Evolutionary conservation across 805 yeast species (phyloP).

Genomic region (Schwanniomyces pseudopolymorphus): DNA sequence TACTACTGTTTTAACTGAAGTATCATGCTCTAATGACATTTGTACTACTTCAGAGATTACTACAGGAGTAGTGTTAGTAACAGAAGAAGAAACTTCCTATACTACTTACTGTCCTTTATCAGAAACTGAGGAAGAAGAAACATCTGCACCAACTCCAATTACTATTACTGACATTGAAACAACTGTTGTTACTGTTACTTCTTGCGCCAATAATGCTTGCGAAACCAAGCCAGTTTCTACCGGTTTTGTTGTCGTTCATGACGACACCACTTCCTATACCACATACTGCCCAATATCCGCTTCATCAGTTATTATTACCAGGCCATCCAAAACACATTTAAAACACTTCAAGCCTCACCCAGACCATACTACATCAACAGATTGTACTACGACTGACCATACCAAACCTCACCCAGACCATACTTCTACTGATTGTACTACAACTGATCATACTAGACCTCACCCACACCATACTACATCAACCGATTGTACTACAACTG

Average conservation of each 20-base stretch:
- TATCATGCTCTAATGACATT: slow-evolving; percentile 1
- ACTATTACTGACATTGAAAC: not conserved
- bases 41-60: not conserved
- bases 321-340: too few species aligned
- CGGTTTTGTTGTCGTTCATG: slow-evolving; percentile 19
- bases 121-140: too few species aligned
- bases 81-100: slow-evolving; percentile 26
- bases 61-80: slow-evolving; percentile 27
- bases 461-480: too few species aligned
- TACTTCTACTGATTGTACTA: too few species aligned
- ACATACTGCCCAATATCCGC: slow-evolving; percentile 23
- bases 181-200: slow-evolving; percentile 18
- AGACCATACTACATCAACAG: too few species aligned
- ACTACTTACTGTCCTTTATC: slow-evolving; percentile 37
- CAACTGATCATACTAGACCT: too few species aligned
- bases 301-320: not conserved
- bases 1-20: not conserved
- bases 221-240: slow-evolving; percentile 16
- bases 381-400: too few species aligned
- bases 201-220: slow-evolving; percentile 24
- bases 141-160: slow-evolving; percentile 23
- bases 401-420: too few species aligned
- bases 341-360: too few species aligned
- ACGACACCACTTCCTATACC: slow-evolving; percentile 20
- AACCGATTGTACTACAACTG: too few species aligned